Evolutionary conservation across 139 green algal species (phyloP).

Genomic region (Chlorella sp.): DNA sequence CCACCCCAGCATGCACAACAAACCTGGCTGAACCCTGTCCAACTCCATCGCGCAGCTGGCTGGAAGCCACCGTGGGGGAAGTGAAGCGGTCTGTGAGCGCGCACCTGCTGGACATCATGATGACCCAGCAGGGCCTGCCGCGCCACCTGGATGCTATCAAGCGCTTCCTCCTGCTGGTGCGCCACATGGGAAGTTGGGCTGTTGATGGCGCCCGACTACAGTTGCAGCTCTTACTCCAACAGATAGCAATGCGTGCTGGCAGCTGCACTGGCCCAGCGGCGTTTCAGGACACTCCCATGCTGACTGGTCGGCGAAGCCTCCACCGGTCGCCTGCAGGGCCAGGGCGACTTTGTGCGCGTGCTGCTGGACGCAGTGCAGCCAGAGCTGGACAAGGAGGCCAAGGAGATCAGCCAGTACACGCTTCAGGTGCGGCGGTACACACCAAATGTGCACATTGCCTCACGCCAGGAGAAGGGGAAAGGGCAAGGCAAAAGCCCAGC

Average conservation of each 20-base stretch:
- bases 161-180: constrained; percentile 87
- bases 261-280: no score
- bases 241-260: no score
- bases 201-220: no score
- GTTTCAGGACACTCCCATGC: no score
- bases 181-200: no score
- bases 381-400: constrained; percentile 56
- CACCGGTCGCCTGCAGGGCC: constrained; percentile 45
- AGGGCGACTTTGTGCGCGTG: constrained; percentile 90
- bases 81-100: constrained; percentile 69
- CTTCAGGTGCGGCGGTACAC: constrained; percentile 54
- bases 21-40: no score
- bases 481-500: no score
- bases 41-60: constrained; percentile 8
- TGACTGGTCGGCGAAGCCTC: no score
- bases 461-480: no score
- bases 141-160: constrained; percentile 87
- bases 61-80: constrained; percentile 74
- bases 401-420: constrained; percentile 52
- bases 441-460: no score
- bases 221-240: no score
- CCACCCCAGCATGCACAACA: no score
- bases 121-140: constrained; percentile 70
- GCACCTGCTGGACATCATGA: constrained; percentile 81
- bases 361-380: constrained; percentile 75